Evolutionary conservation across 805 yeast genomes (phyloP).

Genomic region (Saturnispora zaruensis): DNA sequence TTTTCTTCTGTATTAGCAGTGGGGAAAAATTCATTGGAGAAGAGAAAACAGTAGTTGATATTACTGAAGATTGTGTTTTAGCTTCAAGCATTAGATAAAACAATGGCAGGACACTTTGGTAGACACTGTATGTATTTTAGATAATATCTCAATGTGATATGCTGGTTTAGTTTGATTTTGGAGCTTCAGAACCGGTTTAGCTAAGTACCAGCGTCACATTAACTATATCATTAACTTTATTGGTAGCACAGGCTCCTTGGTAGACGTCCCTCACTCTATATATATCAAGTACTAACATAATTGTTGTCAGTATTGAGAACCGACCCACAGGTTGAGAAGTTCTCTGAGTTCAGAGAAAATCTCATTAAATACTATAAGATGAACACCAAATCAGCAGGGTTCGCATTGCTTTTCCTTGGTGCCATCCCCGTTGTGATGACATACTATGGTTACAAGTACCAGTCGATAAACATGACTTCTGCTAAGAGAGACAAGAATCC

Average conservation of each 20-base stretch:
- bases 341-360: conserved; percentile 26
- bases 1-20: not conserved
- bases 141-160: not conserved
- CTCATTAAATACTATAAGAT: conserved; percentile 25
- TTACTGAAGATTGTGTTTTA: not conserved
- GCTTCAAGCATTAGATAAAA: not conserved
- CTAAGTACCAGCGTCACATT: not conserved
- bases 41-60: not conserved
- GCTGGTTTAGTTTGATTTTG: not conserved
- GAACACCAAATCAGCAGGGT: conserved; percentile 23
- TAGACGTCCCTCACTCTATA: too few species aligned
- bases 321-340: conserved; percentile 28
- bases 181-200: not conserved
- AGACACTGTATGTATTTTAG: conserved; percentile 26
- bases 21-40: not conserved
- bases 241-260: not conserved
- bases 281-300: conserved; percentile 1
- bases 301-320: conserved; percentile 22
- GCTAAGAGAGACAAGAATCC: conserved; percentile 27
- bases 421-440: conserved; percentile 27
- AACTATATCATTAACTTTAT: too few species aligned
- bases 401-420: conserved; percentile 25
- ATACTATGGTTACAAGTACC: conserved; percentile 28
- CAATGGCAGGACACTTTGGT: conserved; percentile 28
- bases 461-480: conserved; percentile 20